These are phyloP conservation scores for Solanum acaule DNA, from an alignment of 257 asterid genomes.

Conservation along the genomic window DNA sequence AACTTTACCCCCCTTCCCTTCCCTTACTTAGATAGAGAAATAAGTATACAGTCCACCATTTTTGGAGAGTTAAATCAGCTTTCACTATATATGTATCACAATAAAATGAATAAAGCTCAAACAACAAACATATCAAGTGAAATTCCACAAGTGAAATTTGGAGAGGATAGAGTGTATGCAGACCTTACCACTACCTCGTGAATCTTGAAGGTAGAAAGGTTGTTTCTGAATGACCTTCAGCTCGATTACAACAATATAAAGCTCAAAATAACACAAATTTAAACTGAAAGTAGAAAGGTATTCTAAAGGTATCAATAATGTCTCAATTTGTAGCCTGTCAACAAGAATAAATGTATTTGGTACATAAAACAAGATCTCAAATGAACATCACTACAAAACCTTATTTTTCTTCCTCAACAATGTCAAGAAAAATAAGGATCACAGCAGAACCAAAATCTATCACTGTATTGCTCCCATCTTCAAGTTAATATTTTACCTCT, in stretches of 20 bases:
- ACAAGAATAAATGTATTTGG: slow-evolving; percentile 25
- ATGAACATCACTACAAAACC: slow-evolving; percentile 14
- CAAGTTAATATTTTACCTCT: slow-evolving; percentile 42
- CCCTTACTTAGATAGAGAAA: no score
- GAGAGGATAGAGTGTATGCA: not conserved
- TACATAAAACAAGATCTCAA: slow-evolving; percentile 24
- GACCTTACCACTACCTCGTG: not conserved
- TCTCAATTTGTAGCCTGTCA: slow-evolving; percentile 13
- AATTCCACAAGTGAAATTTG: no score
- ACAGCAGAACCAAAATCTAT: slow-evolving; percentile 24
- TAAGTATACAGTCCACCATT: no score
- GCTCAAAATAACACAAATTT: not conserved
- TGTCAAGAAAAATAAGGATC: slow-evolving; percentile 29
- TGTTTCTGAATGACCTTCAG: not conserved
- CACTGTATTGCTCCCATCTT: slow-evolving; percentile 16
- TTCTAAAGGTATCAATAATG: not conserved
- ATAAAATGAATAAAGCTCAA: no score
- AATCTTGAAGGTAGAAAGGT: no score
- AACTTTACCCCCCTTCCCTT: no score
- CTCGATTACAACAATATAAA: not conserved
- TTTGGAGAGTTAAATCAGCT: no score
- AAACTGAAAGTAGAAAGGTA: not conserved
- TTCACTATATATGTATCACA: not conserved
- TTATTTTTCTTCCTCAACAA: slow-evolving; percentile 29
- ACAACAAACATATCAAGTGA: not conserved